Base-by-base conservation (phyloP, 768 basidiomycete species). In the Trametes villosa region DNA sequence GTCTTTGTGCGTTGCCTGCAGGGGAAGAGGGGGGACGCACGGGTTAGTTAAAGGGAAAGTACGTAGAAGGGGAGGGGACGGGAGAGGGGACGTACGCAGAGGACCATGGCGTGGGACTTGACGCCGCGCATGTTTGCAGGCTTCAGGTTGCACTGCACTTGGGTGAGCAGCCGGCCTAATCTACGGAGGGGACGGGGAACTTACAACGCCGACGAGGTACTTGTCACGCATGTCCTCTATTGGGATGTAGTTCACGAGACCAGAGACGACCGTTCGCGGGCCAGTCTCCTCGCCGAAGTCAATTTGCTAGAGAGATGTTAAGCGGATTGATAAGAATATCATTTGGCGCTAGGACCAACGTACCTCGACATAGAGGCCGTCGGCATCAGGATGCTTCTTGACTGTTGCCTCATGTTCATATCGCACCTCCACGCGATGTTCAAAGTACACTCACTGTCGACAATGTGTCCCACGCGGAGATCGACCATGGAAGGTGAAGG, bases 31-130 rank as follows among this genome's bases (percentile, higher is more conserved):
- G 4, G 52, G n/a, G n/a, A n/a, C n/a, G n/a, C n/a, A n/a, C n/a
- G n/a, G n/a, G n/a, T n/a, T n/a, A n/a, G n/a, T n/a, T n/a, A n/a
- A n/a, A n/a, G n/a, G n/a, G n/a, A n/a, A n/a, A n/a, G n/a, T n/a
- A n/a, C n/a, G n/a, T n/a, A n/a, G n/a, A n/a, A n/a, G 42, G 30
- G 29, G 30, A 18, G 38, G 2, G 38, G 36, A 38, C 9, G 8
- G 22, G 20, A 53, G 49, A n/a, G n/a, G n/a, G 27, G 11, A 74
- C 87, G 47, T 73, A 94, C 94, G 70, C 89, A 91, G 62, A 99
- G 87, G 36, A 99, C 91, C 97, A 99, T 98, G 31, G 95, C 97
- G 70, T 91, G 96, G 60, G 94, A 96, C 79, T 98, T 98, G 67
- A 99, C 88, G 2, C 97, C 97, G 59, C 96, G 88, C 96, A 99